A percentile compares a stretch with the other conserved stretches of the same genome.
Evolutionary conservation across 2,329 filamentous ascomycete species (phyloP).

Genomic region (Paecilomyces formosus): DNA sequence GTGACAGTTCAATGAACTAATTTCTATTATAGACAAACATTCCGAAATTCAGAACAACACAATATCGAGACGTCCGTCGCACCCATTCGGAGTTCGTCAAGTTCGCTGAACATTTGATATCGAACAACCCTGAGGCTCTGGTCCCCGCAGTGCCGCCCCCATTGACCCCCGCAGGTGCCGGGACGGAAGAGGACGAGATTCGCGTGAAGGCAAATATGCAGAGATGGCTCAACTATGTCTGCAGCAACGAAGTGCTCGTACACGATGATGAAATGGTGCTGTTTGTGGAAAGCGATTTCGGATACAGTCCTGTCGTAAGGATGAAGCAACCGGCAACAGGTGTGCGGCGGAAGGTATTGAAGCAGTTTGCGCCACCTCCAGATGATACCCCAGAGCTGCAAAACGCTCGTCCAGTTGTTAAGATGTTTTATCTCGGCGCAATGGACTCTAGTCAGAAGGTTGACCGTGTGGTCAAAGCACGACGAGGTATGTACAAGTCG

Average conservation of each 20-base stretch:
- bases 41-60: constrained; percentile 94
- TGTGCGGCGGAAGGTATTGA: constrained; percentile 87
- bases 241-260: constrained; percentile 85
- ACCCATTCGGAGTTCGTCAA: constrained; percentile 95
- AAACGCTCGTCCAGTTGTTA: constrained; percentile 81
- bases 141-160: constrained; percentile 92
- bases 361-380: constrained; percentile 95
- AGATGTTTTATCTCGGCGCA: constrained; percentile 87
- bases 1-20: constrained; percentile 1
- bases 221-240: constrained; percentile 90
- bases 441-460: constrained; percentile 98
- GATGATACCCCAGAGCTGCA: constrained; percentile 95
- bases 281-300: constrained; percentile 98
- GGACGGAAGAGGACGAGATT: constrained; percentile 89
- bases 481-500: constrained; percentile 59
- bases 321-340: constrained; percentile 96
- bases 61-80: constrained; percentile 94
- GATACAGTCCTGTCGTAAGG: constrained; percentile 90
- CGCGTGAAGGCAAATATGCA: constrained; percentile 86
- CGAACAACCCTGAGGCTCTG: constrained; percentile 91
- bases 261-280: constrained; percentile 94
- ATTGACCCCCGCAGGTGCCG: constrained; percentile 87
- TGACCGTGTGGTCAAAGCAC: constrained; percentile 84
- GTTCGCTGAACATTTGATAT: constrained; percentile 91
- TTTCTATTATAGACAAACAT: constrained; percentile 72